These are phyloP conservation scores for Angophora floribunda DNA, from an alignment of 345 rosid genomes.

Conservation along the genomic window DNA sequence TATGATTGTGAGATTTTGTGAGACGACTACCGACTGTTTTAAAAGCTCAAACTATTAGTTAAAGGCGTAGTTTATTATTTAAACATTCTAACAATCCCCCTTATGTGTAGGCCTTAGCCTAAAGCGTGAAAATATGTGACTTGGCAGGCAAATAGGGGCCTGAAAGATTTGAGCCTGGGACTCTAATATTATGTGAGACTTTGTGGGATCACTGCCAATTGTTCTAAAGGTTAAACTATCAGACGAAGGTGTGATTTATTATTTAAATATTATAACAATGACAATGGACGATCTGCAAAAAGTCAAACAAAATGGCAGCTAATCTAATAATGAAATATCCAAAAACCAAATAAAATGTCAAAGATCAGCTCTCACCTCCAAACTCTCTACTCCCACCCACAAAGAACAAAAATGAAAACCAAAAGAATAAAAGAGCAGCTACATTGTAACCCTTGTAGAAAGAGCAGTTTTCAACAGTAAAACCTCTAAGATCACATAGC, in stretches of 20 bases:
- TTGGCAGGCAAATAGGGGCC: neutral
- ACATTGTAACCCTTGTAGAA: neutral
- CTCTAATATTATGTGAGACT: neutral
- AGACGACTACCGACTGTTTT: neutral
- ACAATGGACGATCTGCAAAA: neutral
- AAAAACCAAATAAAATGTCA: neutral
- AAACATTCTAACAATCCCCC: neutral
- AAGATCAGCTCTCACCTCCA: neutral
- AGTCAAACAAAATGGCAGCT: neutral
- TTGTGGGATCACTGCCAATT: rapidly evolving
- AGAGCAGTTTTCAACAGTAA: neutral
- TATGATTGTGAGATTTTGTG: neutral
- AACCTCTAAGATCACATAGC: neutral
- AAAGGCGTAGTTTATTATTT: neutral
- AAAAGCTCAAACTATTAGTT: too few species aligned
- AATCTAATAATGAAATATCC: neutral
- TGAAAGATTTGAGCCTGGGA: neutral
- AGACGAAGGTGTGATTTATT: rapidly evolving
- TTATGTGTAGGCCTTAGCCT: neutral
- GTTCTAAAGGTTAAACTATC: rapidly evolving
- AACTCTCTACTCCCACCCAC: neutral
- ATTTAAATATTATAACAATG: neutral
- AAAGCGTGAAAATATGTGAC: too few species aligned
- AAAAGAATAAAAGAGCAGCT: neutral
- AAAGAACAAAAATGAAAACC: neutral